Conservation (phyloP, 768 basidiomycete genomes). For the Russula foetens region DNA sequence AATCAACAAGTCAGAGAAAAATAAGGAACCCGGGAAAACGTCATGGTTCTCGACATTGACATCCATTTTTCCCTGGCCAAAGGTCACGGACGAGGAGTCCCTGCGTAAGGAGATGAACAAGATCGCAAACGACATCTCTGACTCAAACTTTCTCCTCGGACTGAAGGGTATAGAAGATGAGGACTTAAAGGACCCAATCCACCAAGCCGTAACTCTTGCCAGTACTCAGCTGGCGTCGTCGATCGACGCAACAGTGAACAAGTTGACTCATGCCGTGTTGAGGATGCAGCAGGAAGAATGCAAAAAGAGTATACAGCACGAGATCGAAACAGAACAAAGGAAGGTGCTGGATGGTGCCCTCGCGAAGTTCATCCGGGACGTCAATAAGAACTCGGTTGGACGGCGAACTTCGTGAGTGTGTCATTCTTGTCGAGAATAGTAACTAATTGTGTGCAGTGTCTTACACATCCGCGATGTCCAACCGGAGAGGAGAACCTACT, state of each 20-base stretch:
- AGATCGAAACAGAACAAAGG: background rate
- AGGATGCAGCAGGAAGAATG: slow-evolving; percentile 3
- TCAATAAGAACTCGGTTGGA: background rate
- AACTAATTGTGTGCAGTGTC: background rate
- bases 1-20: background rate
- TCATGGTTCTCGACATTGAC: background rate
- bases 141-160: slow-evolving; percentile 6
- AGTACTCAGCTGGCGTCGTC: background rate
- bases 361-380: background rate
- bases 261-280: background rate
- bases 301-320: background rate
- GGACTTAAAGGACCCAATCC: background rate
- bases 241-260: background rate
- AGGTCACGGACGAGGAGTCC: background rate
- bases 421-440: background rate
- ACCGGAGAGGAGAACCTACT: background rate
- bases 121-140: background rate
- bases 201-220: background rate
- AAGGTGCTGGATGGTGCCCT: background rate
- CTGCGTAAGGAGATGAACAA: slow-evolving; percentile 1
- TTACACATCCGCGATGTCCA: background rate
- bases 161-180: background rate
- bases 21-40: background rate
- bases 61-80: background rate
- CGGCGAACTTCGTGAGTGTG: background rate